phyloP scores from a whole-genome alignment of 2,329 filamentous ascomycete genomes.

The Plectosphaerella plurivora region DNA sequence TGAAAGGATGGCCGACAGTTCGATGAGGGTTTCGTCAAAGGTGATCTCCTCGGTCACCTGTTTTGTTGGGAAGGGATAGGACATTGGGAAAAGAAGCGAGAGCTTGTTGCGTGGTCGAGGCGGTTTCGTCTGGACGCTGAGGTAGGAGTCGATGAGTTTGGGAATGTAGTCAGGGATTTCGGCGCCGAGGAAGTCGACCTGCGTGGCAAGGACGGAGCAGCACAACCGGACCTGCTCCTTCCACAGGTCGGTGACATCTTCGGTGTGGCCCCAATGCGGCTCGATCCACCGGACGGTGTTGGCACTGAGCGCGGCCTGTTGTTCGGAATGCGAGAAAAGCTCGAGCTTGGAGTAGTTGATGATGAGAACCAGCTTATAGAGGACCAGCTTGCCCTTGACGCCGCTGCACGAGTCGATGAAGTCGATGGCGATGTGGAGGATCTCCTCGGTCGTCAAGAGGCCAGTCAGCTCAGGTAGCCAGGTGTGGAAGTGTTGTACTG shows the following conservation, averaged over 20 bases:
- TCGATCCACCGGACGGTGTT: constrained; percentile 89
- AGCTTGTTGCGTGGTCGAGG: constrained; percentile 58
- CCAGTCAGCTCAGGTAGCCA: constrained; percentile 90
- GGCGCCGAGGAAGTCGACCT: constrained; percentile 71
- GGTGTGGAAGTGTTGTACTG: constrained; percentile 93
- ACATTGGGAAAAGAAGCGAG: constrained; percentile 83
- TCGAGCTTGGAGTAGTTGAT: constrained; percentile 83
- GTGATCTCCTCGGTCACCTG: constrained; percentile 53
- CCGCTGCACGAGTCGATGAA: constrained; percentile 87
- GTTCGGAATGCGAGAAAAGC: constrained; percentile 75
- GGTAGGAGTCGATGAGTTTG: constrained; percentile 86
- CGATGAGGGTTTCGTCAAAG: constrained; percentile 84
- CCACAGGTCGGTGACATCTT: constrained; percentile 77
- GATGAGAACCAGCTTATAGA: constrained; percentile 90
- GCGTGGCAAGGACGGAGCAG: constrained; percentile 85
- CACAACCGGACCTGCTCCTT: constrained; percentile 89
- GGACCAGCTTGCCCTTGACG: constrained; percentile 83
- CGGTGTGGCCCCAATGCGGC: constrained; percentile 82
- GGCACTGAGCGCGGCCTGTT: constrained; percentile 66
- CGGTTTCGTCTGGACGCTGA: constrained; percentile 60
- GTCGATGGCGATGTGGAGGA: constrained; percentile 84
- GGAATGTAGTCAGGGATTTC: constrained; percentile 87
- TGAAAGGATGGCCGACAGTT: constrained; percentile 83
- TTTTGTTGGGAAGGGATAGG: constrained; percentile 83
- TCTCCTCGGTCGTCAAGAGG: constrained; percentile 75